Base-by-base conservation (phyloP, 116 monocot species). In the Trichopus zeylanicus region DNA sequence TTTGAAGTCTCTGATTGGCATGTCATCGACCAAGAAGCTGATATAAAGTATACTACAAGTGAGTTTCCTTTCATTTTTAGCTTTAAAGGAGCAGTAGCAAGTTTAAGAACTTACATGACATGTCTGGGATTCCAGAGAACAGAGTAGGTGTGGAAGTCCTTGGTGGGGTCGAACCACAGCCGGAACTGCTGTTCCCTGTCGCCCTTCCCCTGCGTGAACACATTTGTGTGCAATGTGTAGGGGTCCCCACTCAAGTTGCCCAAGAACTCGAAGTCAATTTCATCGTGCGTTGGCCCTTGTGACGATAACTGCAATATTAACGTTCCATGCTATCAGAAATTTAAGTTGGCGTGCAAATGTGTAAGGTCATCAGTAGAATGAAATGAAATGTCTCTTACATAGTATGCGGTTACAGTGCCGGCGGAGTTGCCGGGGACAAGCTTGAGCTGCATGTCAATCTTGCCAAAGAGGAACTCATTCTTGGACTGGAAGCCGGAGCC, bases 391-490 rank as follows among this genome's bases (percentile, higher is more conserved):
- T n/a, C n/a, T n/a, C n/a, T n/a, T n/a, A 70, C 70, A 20, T 70
- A 70, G 54, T 21, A 70, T 0, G 70, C 20, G n/a, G 70, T 63
- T 0, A 70, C 70, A 7, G 70, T 63, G 46, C 70, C 70, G 6
- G 70, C 70, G 24, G 70, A 70, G 19, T 70, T 1, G 4, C 63
- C 70, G 27, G 55, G 56, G 0, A 70, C 23, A n/a, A 63, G 63
- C 48, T 70, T 70, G 31, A 70, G 54, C 46, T 70, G 70, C 62
- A 70, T 57, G 13, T 70, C 70, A 20, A 70, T 28, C 70, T 48
- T 70, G 2, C 70, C 70, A 23, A 63, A 70, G 7, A 21, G 58
- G 34, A 26, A 60, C 15, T 35, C 38, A 3, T 60, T 60, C 38
- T n/a, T n/a, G n/a, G n/a, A n/a, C n/a, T n/a, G n/a, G n/a, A n/a